These are phyloP conservation scores for Penicillium hordei DNA, from an alignment of 2,329 filamentous ascomycete genomes.

Conservation along the genomic window DNA sequence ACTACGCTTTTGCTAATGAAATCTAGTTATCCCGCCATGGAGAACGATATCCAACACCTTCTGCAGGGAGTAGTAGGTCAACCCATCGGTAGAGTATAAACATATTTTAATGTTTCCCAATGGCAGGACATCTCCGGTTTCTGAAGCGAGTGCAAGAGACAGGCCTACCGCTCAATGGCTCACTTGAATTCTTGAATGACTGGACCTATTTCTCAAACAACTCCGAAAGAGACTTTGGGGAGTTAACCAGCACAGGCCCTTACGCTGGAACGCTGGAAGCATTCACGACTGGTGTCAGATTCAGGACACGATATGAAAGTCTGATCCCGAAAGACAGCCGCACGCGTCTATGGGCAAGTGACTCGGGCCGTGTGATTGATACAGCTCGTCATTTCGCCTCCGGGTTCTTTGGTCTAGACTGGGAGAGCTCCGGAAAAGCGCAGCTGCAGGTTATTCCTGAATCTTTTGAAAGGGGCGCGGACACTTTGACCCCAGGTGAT, in stretches of 20 bases:
- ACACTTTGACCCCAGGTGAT: constrained; percentile 59
- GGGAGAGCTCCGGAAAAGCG: constrained; percentile 38
- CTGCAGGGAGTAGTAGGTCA: constrained; percentile 51
- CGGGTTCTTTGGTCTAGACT: constrained; percentile 56
- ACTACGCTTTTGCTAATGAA: background rate
- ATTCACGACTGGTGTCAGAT: constrained; percentile 55
- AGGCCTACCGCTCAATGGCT: constrained; percentile 47
- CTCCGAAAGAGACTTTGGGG: constrained; percentile 50
- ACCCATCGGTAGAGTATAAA: background rate
- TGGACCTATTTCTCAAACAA: constrained; percentile 56
- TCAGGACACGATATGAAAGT: constrained; percentile 54
- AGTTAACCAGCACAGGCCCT: constrained; percentile 56
- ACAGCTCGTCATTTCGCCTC: constrained; percentile 57
- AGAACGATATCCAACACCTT: constrained; percentile 57
- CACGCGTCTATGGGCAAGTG: constrained; percentile 56
- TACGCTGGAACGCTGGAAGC: constrained; percentile 57
- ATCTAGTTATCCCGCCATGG: constrained; percentile 58
- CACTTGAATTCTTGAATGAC: constrained; percentile 54
- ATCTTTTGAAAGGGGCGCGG: constrained; percentile 48
- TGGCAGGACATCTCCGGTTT: constrained; percentile 48
- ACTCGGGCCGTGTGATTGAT: constrained; percentile 55
- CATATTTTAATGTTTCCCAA: constrained; percentile 2
- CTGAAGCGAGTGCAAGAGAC: constrained; percentile 48
- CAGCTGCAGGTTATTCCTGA: constrained; percentile 57
- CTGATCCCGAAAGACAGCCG: constrained; percentile 41